A percentile compares a stretch with the other conserved stretches of the same genome.
phyloP scores from a whole-genome alignment of 345 rosid genomes.

The Arabis alpina region DNA sequence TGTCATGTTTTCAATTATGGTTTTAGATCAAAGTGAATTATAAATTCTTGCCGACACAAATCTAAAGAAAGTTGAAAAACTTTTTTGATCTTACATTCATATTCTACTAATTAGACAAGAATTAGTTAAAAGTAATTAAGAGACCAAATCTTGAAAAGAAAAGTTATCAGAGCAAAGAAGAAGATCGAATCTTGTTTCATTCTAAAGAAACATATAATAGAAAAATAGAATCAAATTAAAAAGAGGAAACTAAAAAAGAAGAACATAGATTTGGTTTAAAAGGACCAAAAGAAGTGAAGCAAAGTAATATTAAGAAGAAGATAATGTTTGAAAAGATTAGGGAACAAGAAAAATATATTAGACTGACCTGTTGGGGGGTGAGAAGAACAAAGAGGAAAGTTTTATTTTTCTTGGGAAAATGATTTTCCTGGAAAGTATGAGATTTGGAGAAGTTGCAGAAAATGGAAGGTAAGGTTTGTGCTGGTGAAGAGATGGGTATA shows the following conservation, averaged over 20 bases:
- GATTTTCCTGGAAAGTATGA: conserved; percentile 48
- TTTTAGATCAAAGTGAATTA: conserved; percentile 4
- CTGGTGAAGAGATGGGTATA: conserved; percentile 45
- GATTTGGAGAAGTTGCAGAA: conserved; percentile 49
- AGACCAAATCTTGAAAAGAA: conserved; percentile 21
- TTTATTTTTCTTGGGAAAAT: conserved; percentile 43
- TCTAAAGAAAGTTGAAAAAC: neutral
- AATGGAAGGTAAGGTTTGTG: conserved; percentile 46
- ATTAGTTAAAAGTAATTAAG: neutral
- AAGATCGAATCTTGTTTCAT: conserved; percentile 38
- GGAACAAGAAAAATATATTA: conserved; percentile 39
- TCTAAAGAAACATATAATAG: neutral
- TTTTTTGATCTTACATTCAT: conserved; percentile 22
- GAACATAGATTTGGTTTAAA: conserved; percentile 41
- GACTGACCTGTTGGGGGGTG: conserved; percentile 45
- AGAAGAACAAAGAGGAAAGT: conserved; percentile 41
- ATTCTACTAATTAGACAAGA: no score
- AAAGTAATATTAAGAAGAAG: conserved; percentile 42
- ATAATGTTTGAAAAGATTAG: conserved; percentile 47
- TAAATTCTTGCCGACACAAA: conserved; percentile 28
- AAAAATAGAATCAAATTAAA: conserved; percentile 20
- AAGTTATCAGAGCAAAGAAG: conserved; percentile 17
- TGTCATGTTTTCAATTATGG: conserved; percentile 13
- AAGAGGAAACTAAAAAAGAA: conserved; percentile 26
- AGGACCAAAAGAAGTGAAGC: conserved; percentile 49